Evolutionary conservation across 2,329 filamentous ascomycete genomes (phyloP), one percentile per base, ranked within the genome.

Genomic region (Hansfordia pulvinata): DNA sequence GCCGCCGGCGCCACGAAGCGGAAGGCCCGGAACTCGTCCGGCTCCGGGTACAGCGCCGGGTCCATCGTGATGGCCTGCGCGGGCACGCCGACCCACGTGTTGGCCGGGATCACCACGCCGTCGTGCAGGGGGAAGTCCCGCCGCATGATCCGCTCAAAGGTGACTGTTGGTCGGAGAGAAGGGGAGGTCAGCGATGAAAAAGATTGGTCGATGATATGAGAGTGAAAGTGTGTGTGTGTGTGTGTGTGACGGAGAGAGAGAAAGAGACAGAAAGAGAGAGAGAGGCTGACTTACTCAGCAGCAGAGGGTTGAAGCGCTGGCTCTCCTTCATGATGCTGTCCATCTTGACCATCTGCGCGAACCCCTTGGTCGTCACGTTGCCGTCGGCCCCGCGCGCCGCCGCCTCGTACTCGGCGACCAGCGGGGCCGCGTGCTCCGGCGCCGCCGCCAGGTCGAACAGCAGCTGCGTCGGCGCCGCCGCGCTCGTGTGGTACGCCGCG

Each of bases 321-420:
- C 42, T 47, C 32, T 55, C 52, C 29, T 52, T 54, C 20, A 56
- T 29, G 27, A 53, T 47, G 26, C 42, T 47, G 19, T 54, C 51
- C 7, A 53, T 33, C 19, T 46, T 46, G 19, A 35, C 32, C 12
- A 53, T 30, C 11, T 46, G 40, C 8, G 16, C 20, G 11, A 42
- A 35, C 2, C 32, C 32, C 9, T 13, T 19, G 19, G 37, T 40
- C 13, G 12, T 6, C 14, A 37, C 25, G 9, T 24, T 27, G 10
- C 36, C 46, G 3, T 37, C 33, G n/a, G n/a, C n/a, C n/a, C n/a
- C n/a, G n/a, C n/a, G n/a, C n/a, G n/a, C n/a, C n/a, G n/a, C n/a
- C n/a, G n/a, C n/a, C 10, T 40, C 29, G 12, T 54, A 54, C 34
- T 61, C 55, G 12, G 54, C 40, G 4, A 57, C 45, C n/a, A 59